Base-by-base conservation (phyloP, 2,329 filamentous ascomycete genomes). In the Exutisphaerella laricina region DNA sequence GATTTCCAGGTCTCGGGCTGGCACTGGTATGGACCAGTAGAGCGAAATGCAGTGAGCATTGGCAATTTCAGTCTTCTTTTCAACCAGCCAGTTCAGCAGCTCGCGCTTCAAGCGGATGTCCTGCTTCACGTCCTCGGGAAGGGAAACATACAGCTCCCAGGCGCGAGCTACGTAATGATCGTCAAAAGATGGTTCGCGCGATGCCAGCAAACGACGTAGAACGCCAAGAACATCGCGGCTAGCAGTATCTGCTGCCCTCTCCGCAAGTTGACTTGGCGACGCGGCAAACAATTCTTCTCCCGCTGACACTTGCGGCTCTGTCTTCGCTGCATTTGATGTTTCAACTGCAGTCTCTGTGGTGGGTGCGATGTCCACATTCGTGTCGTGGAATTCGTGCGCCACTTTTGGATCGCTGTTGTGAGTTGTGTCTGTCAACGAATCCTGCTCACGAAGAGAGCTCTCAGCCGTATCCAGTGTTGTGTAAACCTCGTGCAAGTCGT, bases 81-180 rank as follows among this genome's bases (percentile, higher is more conserved):
- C 29, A 8, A 49, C 46, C 10, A 62, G 49, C 53, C 56, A 62
- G 14, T 39, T 28, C n/a, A 62, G 33, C n/a, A 62, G 40, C 34
- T 54, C 49, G 17, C 47, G 41, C 39, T 56, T 58, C 13, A 61
- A 40, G 7, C 49, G 43, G 12, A 50, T 8, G 35, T 58, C 54
- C 5, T 46, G 34, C 25, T 48, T 51, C 12, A 50, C 47, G 3
- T 39, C 39, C 3, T 58, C 46, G 1, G 52, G 39, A 4, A 67
- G 53, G 8, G 54, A 49, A 9, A 53, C 42, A 46, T 68, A 69
- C 5, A 69, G 46, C n/a, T 58, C 54, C 63, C 66, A 68, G 9
- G 60, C 64, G 8, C 35, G 36, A 16, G 20, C 21, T 18, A 45
- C 42, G 8, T 36, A 9, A 14, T 39, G 14, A 17, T 13, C 20